These are phyloP conservation scores for Helianthus annuus DNA, from an alignment of 129 eudicot genomes.

Conservation along the genomic window DNA sequence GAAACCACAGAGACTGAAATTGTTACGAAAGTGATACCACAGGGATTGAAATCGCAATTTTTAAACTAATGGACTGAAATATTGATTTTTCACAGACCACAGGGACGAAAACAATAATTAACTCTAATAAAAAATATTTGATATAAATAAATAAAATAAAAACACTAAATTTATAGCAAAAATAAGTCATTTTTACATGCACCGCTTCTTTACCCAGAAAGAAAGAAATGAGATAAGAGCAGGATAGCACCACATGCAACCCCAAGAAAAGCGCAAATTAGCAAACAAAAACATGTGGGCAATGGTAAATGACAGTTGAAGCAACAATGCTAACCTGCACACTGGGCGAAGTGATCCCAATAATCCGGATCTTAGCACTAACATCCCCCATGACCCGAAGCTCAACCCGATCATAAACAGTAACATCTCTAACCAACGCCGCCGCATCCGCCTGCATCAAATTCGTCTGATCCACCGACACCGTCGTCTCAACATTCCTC, in stretches of 20 bases:
- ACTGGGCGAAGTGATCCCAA: slow-evolving; percentile 80
- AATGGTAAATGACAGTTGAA: slow-evolving; percentile 24
- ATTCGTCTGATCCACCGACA: slow-evolving; percentile 68
- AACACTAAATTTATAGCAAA: too few relatives aligned
- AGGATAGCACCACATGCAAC: slow-evolving; percentile 27
- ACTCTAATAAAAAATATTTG: too few relatives aligned
- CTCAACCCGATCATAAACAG: slow-evolving; percentile 81
- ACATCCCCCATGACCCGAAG: slow-evolving; percentile 84
- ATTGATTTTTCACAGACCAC: too few relatives aligned
- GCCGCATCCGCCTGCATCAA: slow-evolving; percentile 74
- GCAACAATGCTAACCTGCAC: slow-evolving; percentile 66
- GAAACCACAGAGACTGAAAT: too few relatives aligned
- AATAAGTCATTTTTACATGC: background rate
- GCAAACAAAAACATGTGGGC: slow-evolving; percentile 33
- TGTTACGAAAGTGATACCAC: too few relatives aligned
- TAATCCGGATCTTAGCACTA: slow-evolving; percentile 85
- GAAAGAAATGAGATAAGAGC: background rate
- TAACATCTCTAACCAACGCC: slow-evolving; percentile 62
- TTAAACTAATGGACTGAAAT: too few relatives aligned
- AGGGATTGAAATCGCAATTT: too few relatives aligned
- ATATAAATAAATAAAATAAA: too few relatives aligned
- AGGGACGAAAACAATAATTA: too few relatives aligned
- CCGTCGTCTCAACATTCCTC: slow-evolving; percentile 42
- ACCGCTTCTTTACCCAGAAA: background rate
- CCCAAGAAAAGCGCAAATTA: slow-evolving; percentile 24